A percentile compares a stretch with the other conserved stretches of the same genome.
Conservation (phyloP, 169 alveolate genomes). For the Plasmodium fragile region DNA sequence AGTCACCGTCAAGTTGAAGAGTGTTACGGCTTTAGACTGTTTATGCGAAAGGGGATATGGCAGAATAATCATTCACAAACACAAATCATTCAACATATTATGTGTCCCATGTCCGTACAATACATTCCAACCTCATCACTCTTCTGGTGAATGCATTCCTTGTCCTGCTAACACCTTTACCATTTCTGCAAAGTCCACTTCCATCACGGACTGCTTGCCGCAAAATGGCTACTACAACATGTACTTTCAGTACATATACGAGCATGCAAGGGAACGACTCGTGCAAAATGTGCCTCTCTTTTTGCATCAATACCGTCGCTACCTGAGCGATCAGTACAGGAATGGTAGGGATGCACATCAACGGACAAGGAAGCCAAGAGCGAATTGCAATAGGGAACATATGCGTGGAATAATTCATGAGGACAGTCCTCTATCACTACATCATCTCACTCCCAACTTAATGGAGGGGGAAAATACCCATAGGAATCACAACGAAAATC, state of each 20-base stretch:
- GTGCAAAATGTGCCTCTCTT: constrained; percentile 17
- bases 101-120: constrained; percentile 83
- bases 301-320: constrained; percentile 35
- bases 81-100: constrained; percentile 57
- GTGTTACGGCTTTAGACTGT: constrained; percentile 78
- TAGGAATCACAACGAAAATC: neutral
- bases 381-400: neutral
- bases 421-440: neutral
- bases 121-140: constrained; percentile 80
- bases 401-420: neutral
- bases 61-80: constrained; percentile 60
- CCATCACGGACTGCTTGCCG: constrained; percentile 81
- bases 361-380: neutral
- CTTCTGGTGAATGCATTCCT: constrained; percentile 81
- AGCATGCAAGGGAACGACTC: neutral
- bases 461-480: neutral
- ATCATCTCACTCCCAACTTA: neutral
- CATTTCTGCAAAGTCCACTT: constrained; percentile 61
- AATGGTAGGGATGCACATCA: neutral
- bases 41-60: constrained; percentile 83
- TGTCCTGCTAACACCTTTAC: constrained; percentile 84
- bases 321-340: constrained; percentile 20
- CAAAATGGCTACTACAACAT: constrained; percentile 78
- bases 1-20: constrained; percentile 28
- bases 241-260: constrained; percentile 34